Percentiles rank a stretch among this genome's conserved stretches.
These are phyloP conservation scores for Cyberlindnera saturnus DNA, from an alignment of 805 yeast species.

Conservation along the genomic window DNA sequence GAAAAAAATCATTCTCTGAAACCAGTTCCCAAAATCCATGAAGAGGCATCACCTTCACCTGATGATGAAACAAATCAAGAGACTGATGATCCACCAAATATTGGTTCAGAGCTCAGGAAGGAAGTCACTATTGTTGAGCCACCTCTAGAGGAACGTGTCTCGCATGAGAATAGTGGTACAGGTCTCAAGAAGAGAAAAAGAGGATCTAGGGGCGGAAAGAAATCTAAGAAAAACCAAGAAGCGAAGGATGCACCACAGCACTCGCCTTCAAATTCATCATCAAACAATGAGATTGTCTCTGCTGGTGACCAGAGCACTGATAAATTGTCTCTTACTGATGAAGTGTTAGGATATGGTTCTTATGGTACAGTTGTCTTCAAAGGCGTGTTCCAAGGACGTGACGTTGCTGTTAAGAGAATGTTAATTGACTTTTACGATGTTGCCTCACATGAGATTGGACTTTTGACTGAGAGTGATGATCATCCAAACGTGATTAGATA, in stretches of 20 bases:
- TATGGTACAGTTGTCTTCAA: conserved; percentile 93
- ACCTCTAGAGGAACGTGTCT: conserved; percentile 16
- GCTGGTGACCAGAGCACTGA: not conserved
- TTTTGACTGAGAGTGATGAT: conserved; percentile 90
- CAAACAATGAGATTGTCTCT: conserved; percentile 26
- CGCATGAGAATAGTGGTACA: conserved; percentile 16
- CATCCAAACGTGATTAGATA: conserved; percentile 94
- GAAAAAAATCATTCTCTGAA: too few species aligned
- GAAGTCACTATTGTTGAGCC: conserved; percentile 25
- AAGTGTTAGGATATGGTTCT: conserved; percentile 88
- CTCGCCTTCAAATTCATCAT: conserved; percentile 1
- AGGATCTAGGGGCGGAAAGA: conserved; percentile 81
- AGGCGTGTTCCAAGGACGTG: conserved; percentile 86
- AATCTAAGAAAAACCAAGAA: conserved; percentile 31
- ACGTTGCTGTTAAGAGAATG: conserved; percentile 95
- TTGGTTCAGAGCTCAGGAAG: conserved; percentile 10
- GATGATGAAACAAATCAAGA: not conserved
- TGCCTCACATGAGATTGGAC: conserved; percentile 84
- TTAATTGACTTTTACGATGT: conserved; percentile 87
- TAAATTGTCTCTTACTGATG: conserved; percentile 56
- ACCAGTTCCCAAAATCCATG: not conserved
- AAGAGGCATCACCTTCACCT: not conserved
- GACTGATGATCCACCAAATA: not conserved
- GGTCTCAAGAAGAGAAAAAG: conserved; percentile 63
- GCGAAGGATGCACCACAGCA: conserved; percentile 2